Evolutionary conservation across 345 rosid species (phyloP), one percentile per base, ranked within the genome.

Genomic region (Camelina laxa): DNA sequence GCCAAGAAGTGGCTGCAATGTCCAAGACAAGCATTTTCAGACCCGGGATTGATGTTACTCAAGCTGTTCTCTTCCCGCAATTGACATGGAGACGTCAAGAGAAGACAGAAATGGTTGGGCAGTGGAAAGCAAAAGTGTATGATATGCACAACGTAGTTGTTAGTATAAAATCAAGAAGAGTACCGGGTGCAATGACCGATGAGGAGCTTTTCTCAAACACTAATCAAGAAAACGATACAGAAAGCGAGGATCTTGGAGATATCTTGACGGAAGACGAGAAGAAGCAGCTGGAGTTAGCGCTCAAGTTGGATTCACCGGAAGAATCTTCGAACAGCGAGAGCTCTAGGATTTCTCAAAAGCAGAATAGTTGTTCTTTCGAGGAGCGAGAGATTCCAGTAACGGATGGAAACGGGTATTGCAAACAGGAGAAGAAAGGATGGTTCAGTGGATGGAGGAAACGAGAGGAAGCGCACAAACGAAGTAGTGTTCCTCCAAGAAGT

Each of bases 121-220:
- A 80, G 36, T 96, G 99, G 99, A 92, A 86, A 80, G 97, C 91
- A 5, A 96, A 91, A 82, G 96, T 92, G 58, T 96, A 92, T 73
- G 99, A 96, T 53, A 96, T 96, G 99, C 99, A 96, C 69, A 96
- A 91, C 82, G 99, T 96, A 33, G 93, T 92, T 57, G 97, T 96
- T 48, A 91, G 98, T 81, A 91, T 96, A 45, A 96, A 92, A 78
- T 96, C 99, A 58, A 87, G 98, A 72, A 83, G 84, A 83, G 99
- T 96, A 47, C 99, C 99, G 0, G 97, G 99, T 72, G 99, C 99
- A 16, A 91, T 96, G 93, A 85, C 96, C 2, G 98, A 96, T 77
- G 99, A 92, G 50, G 99, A 96, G 82, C 77, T 78, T 22, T 78
- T 78, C 70, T 78, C 81, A 5, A 78, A 73, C 39, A 17, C 60